Conservation (phyloP, 371 early-diverging fungal species). For the Nematocida parisii region DNA sequence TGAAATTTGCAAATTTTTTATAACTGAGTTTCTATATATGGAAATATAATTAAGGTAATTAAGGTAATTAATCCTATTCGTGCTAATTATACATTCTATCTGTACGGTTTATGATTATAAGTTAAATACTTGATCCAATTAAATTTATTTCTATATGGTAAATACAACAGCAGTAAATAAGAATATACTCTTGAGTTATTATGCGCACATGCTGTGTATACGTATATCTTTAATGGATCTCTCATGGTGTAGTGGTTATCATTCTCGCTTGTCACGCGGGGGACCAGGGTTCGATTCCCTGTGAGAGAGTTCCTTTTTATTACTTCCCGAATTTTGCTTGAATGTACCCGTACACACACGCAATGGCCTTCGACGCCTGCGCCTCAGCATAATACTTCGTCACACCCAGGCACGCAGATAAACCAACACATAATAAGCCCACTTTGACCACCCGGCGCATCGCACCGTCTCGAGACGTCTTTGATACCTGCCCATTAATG, state of each 20-base stretch:
- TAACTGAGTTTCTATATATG: no score
- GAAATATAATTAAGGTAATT: no score
- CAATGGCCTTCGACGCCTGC: not conserved
- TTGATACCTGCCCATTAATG: constrained; percentile 13
- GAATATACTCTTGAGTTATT: no score
- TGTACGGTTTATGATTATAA: no score
- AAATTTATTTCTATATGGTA: no score
- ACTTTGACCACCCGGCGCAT: not conserved
- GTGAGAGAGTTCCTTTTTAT: constrained; percentile 67
- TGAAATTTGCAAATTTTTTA: no score
- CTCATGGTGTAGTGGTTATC: constrained; percentile 70
- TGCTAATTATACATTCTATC: no score
- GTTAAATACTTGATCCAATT: no score
- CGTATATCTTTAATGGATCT: constrained; percentile 46
- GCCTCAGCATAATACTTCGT: not conserved
- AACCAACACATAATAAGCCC: not conserved
- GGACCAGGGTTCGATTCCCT: constrained; percentile 70
- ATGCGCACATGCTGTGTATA: no score
- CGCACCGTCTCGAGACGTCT: not conserved
- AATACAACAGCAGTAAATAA: no score
- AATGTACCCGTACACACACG: not conserved
- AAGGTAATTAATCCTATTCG: no score
- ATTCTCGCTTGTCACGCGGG: constrained; percentile 69
- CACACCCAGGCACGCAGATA: not conserved
- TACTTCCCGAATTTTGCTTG: not conserved